A percentile compares a stretch with the other conserved stretches of the same genome.
Conservation (phyloP, 202 grass and related monocot genomes). For the Dendrocalamus latiflorus region DNA sequence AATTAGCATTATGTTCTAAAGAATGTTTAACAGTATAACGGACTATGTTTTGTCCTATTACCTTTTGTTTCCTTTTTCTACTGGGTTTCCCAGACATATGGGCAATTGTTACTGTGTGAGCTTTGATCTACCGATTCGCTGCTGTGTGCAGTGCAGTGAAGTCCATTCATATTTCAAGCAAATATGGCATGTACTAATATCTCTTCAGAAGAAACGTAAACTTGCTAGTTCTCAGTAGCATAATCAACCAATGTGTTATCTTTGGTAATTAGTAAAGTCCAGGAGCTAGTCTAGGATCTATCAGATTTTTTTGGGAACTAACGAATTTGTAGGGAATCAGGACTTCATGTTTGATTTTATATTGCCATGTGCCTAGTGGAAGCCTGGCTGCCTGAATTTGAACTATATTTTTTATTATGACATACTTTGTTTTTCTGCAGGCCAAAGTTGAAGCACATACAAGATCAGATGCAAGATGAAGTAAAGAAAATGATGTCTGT, state of each 20-base stretch:
- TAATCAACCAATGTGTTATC: neutral
- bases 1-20: neutral
- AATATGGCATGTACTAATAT: neutral
- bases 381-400: neutral
- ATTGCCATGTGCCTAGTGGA: neutral
- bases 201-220: neutral
- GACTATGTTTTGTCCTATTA: neutral
- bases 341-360: neutral
- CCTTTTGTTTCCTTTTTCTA: neutral
- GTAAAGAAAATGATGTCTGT: constrained; percentile 77
- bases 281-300: neutral
- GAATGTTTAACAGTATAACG: neutral
- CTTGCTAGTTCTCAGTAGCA: neutral
- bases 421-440: constrained; percentile 52
- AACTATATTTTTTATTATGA: neutral
- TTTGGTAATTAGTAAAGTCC: neutral
- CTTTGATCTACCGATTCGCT: neutral
- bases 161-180: neutral
- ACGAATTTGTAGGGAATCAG: neutral
- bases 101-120: neutral
- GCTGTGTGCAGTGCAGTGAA: neutral
- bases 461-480: constrained; percentile 67
- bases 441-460: constrained; percentile 73
- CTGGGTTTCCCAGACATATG: neutral
- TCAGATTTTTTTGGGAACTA: neutral